Evolutionary conservation across 441 rosid genomes (phyloP), one percentile per base, ranked within the genome.

Genomic region (Populus tomentosa): DNA sequence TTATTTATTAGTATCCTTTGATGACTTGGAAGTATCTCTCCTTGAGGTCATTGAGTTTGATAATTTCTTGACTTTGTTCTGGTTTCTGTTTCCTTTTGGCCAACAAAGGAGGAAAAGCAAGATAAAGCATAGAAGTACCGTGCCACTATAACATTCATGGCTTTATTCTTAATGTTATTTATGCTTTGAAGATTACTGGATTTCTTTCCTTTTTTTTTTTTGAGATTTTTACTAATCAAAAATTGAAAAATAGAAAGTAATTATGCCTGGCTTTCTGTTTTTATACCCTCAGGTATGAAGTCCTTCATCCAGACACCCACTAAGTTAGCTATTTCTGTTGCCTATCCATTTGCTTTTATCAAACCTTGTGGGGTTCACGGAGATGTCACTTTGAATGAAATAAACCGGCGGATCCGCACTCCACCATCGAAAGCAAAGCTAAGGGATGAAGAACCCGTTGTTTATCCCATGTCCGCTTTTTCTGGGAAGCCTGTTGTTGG

Each of bases 401-500:
- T 94, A 78, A 96, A 96, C 87, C 93, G 89, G 86, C 83, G 87
- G 69, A 94, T 96, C 67, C 90, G 70, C 68, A 85, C 86, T 77
- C 98, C 98, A 10, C 91, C 89, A 40, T 82, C 84, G 69, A 88
- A 89, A 77, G 85, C 87, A 59, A 88, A 87, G 82, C 84, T 81
- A 76, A 80, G 62, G 72, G 80, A 73, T 10, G 88, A 85, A 77
- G 97, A 95, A 82, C 90, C 83, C 67, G 80, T 78, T 71, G 67
- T 83, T 80, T 92, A 85, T 72, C 99, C 92, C 0, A 96, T 98
- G 67, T 96, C 99, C 16, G 95, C 97, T n/a, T 96, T 96, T 82
- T 96, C 98, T 4, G 99, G 99, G 84, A 94, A 96, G 87, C 98
- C 95, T 2, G 98, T 96, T 69, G 98, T 96, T 70, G 98, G 94